Evolutionary conservation across 2,329 filamentous ascomycete species (phyloP), one percentile per base, ranked within the genome.

Genomic region (Apiospora saccharicola): DNA sequence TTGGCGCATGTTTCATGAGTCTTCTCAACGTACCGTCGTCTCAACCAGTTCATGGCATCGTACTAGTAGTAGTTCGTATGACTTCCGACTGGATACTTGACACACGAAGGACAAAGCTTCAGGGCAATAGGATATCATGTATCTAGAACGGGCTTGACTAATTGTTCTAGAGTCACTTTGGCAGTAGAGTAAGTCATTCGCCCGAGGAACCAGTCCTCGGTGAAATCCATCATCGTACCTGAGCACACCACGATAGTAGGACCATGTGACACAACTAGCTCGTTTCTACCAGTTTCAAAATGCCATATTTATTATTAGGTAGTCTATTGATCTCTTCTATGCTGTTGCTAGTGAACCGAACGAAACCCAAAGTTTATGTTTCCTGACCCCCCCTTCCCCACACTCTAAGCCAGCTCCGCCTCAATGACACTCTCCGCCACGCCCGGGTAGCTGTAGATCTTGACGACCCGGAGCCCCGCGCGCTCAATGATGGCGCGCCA

Each of bases 401-500:
- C n/a, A n/a, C 67, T 8, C 24, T 68, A 74, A 30, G 73, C 71
- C n/a, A 76, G 26, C 37, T 77, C 77, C 1, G 76, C 75, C 53
- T 79, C 77, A n/a, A 79, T 76, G 1, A 78, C 30, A 46, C 77
- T 78, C 71, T 79, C 77, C 1, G 75, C 73, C 1, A 73, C 74
- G 64, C 76, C 73, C 24, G 75, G 76, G 47, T 74, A 76, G 14
- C 64, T 75, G 30, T 77, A 78, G 7, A 78, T 72, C 34, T 72
- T 61, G 1, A 72, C 67, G 13, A 78, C 69, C 19, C 70, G 75
- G 26, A 76, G 76, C 0, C 77, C 77, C 1, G 77, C 77, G 19
- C 67, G 68, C 7, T 72, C 70, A 24, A 77, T 26, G 7, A 79
- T 68, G 13, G 67, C 68, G 13, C 70, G 53, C 74, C 75, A 78